phyloP scores from a whole-genome alignment of 768 basidiomycete genomes.

The Neoboletus magnificus region DNA sequence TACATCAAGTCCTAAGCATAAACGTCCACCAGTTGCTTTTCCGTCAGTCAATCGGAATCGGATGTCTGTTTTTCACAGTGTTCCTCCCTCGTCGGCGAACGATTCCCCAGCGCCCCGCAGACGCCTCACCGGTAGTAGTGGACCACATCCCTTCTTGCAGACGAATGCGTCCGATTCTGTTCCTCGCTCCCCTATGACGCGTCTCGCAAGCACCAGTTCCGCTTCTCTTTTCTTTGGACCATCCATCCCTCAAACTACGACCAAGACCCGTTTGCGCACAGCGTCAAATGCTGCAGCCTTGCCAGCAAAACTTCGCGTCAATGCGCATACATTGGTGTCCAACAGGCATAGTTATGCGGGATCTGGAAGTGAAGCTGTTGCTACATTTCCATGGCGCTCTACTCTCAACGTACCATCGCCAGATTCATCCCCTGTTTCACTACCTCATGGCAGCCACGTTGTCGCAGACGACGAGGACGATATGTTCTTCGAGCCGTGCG shows the following conservation, averaged over 20 bases:
- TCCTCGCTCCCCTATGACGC: conserved; percentile 41
- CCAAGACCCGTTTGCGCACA: conserved; percentile 24
- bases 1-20: conserved; percentile 14
- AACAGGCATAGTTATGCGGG: conserved; percentile 71
- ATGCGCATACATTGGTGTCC: conserved; percentile 29
- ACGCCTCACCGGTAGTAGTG: conserved; percentile 43
- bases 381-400: conserved; percentile 36
- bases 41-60: conserved; percentile 42
- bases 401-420: conserved; percentile 44
- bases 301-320: conserved; percentile 1
- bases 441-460: conserved; percentile 31
- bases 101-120: conserved; percentile 56
- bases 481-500: conserved; percentile 49
- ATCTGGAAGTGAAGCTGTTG: conserved; percentile 33
- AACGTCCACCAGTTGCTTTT: conserved; percentile 24
- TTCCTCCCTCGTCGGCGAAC: conserved; percentile 45
- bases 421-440: conserved; percentile 44
- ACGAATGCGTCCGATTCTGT: conserved; percentile 20
- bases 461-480: conserved; percentile 46
- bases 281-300: conserved; percentile 15
- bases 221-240: conserved; percentile 68
- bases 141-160: conserved; percentile 32
- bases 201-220: conserved; percentile 50
- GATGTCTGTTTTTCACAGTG: conserved; percentile 31
- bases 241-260: conserved; percentile 30